These are phyloP conservation scores for Claviceps fusiformis DNA, from an alignment of 2,329 filamentous ascomycete genomes.

Conservation along the genomic window DNA sequence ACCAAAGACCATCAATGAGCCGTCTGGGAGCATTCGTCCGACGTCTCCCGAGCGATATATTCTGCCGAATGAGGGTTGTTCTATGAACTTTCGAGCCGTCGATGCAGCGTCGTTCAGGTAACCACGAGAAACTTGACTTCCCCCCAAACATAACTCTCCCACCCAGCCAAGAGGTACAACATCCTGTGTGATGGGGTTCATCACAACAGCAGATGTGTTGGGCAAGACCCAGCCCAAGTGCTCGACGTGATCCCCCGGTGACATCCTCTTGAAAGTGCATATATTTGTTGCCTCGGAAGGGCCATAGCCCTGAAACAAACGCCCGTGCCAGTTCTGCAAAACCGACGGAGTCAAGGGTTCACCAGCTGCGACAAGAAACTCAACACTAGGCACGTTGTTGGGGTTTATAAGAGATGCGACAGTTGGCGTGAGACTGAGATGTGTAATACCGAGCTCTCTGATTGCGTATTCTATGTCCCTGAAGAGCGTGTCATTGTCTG, in stretches of 20 bases:
- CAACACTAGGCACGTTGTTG: slow-evolving; percentile 51
- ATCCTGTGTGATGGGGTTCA: slow-evolving; percentile 30
- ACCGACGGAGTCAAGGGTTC: slow-evolving; percentile 66
- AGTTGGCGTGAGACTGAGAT: slow-evolving; percentile 75
- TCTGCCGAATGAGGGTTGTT: slow-evolving; percentile 54
- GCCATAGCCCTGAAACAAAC: slow-evolving; percentile 70
- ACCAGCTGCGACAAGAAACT: slow-evolving; percentile 68
- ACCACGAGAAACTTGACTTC: slow-evolving; percentile 63
- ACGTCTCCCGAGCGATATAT: slow-evolving; percentile 76
- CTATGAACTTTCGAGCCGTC: slow-evolving; percentile 52
- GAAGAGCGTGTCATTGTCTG: slow-evolving; percentile 60
- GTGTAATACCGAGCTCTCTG: slow-evolving; percentile 50
- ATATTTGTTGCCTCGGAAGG: slow-evolving; percentile 83
- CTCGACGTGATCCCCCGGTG: slow-evolving; percentile 43
- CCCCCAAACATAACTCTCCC: slow-evolving; percentile 79
- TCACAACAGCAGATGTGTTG: slow-evolving; percentile 64
- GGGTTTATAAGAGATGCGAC: slow-evolving; percentile 66
- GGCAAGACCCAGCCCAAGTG: slow-evolving; percentile 64
- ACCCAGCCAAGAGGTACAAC: slow-evolving; percentile 55
- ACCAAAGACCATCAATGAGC: slow-evolving; percentile 59
- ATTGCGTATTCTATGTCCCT: slow-evolving; percentile 58
- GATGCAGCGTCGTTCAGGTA: slow-evolving; percentile 55
- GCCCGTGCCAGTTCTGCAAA: slow-evolving; percentile 51
- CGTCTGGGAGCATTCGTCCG: slow-evolving; percentile 65
- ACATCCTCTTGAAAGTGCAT: slow-evolving; percentile 59